phyloP scores from a whole-genome alignment of 176 grass and related monocot species.

The Oryza meridionalis region DNA sequence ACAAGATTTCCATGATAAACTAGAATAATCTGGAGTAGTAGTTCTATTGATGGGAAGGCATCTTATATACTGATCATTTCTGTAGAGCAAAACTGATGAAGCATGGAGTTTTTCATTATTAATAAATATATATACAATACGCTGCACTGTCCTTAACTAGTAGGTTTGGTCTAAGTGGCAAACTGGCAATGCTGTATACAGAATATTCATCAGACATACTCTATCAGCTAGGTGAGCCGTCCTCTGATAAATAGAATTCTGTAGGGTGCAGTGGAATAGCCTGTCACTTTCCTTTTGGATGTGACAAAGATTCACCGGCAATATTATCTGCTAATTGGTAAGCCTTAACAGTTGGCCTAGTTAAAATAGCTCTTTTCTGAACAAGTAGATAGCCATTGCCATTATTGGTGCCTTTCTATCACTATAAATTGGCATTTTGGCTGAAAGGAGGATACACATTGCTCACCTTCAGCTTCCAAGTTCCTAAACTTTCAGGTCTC shows the following conservation, averaged over 20 bases:
- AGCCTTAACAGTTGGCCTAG: constrained; percentile 1
- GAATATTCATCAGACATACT: constrained; percentile 16
- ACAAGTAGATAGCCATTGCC: constrained; percentile 4
- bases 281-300: constrained; percentile 43
- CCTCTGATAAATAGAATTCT: background rate
- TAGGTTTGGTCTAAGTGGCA: constrained; percentile 20
- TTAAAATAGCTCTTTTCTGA: constrained; percentile 1
- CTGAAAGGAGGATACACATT: background rate
- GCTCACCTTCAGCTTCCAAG: background rate
- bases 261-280: background rate
- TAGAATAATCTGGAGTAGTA: background rate
- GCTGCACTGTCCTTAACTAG: constrained; percentile 18
- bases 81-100: background rate
- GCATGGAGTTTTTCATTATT: background rate
- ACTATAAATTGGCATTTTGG: constrained; percentile 18
- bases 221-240: background rate
- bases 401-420: constrained; percentile 27
- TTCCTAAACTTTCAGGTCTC: constrained; percentile 4
- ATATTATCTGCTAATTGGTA: background rate
- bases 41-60: background rate
- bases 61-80: background rate
- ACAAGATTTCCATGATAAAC: background rate
- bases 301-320: constrained; percentile 37
- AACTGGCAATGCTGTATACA: constrained; percentile 19
- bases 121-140: background rate